phyloP scores from a whole-genome alignment of 169 alveolate genomes.

The Plasmodium vinckei region DNA sequence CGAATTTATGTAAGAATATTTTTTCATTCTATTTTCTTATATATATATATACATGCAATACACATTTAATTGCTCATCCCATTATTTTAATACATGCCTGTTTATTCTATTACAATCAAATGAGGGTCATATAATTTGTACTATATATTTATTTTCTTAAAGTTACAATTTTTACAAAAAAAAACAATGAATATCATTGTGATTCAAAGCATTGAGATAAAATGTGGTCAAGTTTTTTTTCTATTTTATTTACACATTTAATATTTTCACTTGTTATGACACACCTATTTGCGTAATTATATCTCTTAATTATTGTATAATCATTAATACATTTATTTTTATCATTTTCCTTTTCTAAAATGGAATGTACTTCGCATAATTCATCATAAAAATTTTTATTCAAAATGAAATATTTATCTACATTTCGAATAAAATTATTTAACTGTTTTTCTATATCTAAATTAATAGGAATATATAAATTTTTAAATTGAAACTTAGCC shows the following conservation, averaged over 20 bases:
- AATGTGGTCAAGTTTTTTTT: conserved; percentile 10
- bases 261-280: conserved; percentile 43
- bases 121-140: background rate
- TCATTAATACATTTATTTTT: background rate
- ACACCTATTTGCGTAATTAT: conserved; percentile 50
- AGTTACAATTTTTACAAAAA: background rate
- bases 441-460: conserved; percentile 48
- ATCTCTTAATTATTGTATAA: conserved; percentile 15
- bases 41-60: no score
- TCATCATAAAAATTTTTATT: conserved; percentile 49
- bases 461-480: conserved; percentile 13
- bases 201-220: conserved; percentile 45
- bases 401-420: conserved; percentile 45
- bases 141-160: background rate
- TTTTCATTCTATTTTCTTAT: no score
- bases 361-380: conserved; percentile 20
- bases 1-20: no score
- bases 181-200: background rate
- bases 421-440: conserved; percentile 48
- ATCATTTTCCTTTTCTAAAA: background rate
- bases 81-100: no score
- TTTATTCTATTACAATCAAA: no score
- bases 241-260: conserved; percentile 36
- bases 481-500: conserved; percentile 38
- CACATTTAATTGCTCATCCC: no score